Percentiles rank a stretch among this genome's conserved stretches.
Evolutionary conservation across 768 basidiomycete genomes (phyloP).

Genomic region (Mycena galericulata): DNA sequence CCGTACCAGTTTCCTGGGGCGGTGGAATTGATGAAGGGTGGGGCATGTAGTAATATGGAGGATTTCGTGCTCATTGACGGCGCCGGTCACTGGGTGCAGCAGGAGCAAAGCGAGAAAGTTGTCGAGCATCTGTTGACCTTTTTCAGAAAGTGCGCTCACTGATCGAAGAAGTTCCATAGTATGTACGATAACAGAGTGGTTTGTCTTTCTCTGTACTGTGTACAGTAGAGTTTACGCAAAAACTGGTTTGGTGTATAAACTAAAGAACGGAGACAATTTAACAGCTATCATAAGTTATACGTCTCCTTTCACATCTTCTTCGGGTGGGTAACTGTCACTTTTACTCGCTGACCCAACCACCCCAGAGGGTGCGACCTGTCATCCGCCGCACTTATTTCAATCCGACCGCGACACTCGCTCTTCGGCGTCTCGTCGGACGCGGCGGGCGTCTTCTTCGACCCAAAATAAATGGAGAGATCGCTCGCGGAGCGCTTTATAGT

Average conservation of each 20-base stretch:
- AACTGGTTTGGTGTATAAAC: too few species aligned
- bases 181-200: too few species aligned
- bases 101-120: slow-evolving; percentile 25
- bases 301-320: slow-evolving; percentile 6
- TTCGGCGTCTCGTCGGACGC: neutral
- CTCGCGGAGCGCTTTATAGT: slow-evolving; percentile 10
- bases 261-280: too few species aligned
- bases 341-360: slow-evolving; percentile 30
- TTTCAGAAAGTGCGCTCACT: slow-evolving; percentile 4
- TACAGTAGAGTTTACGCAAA: too few species aligned
- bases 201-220: too few species aligned
- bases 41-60: slow-evolving; percentile 29
- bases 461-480: slow-evolving; percentile 19
- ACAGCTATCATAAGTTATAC: too few species aligned
- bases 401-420: slow-evolving; percentile 20
- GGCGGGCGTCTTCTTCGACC: neutral
- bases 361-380: slow-evolving; percentile 30
- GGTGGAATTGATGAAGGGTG: slow-evolving; percentile 13
- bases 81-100: slow-evolving; percentile 34
- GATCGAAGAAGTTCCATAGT: too few species aligned
- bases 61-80: slow-evolving; percentile 34
- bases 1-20: slow-evolving; percentile 66
- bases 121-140: slow-evolving; percentile 28
- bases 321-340: slow-evolving; percentile 29
- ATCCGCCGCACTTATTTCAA: slow-evolving; percentile 22